Evolutionary conservation across 495 filamentous ascomycete genomes (phyloP).

Genomic region (Evernia prunastri): DNA sequence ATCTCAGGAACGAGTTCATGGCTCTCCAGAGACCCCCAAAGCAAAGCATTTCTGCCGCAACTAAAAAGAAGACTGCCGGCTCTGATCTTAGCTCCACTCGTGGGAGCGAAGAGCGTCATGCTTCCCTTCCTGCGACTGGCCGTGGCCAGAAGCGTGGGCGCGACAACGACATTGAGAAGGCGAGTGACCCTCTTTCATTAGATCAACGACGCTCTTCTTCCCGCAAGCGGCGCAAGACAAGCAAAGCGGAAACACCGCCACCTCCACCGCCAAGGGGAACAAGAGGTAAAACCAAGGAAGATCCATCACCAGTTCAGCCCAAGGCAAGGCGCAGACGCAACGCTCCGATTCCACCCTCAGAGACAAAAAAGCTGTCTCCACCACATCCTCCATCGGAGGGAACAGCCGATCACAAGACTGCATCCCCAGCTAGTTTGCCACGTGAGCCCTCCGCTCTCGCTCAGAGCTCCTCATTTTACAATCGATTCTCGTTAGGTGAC

Average conservation of each 20-base stretch:
- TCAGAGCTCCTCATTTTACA: not conserved
- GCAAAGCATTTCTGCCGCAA: conserved; percentile 34
- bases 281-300: not conserved
- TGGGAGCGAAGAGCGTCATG: conserved; percentile 79
- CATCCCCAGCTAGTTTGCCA: not conserved
- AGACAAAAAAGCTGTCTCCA: not conserved
- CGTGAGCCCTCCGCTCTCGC: not conserved
- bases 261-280: not conserved
- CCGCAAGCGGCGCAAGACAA: conserved; percentile 4
- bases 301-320: not conserved
- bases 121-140: conserved; percentile 51
- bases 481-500: not conserved
- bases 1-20: conserved; percentile 52
- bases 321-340: not conserved
- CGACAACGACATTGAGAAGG: conserved; percentile 83
- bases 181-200: conserved; percentile 40
- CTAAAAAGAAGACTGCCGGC: conserved; percentile 58
- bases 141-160: conserved; percentile 62
- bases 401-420: not conserved
- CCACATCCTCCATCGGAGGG: not conserved
- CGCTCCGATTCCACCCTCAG: not conserved
- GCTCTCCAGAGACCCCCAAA: conserved; percentile 33
- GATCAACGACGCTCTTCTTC: conserved; percentile 6
- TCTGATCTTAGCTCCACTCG: conserved; percentile 74
- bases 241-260: not conserved